phyloP scores from a whole-genome alignment of 768 basidiomycete genomes.

The Royoungia palumana region DNA sequence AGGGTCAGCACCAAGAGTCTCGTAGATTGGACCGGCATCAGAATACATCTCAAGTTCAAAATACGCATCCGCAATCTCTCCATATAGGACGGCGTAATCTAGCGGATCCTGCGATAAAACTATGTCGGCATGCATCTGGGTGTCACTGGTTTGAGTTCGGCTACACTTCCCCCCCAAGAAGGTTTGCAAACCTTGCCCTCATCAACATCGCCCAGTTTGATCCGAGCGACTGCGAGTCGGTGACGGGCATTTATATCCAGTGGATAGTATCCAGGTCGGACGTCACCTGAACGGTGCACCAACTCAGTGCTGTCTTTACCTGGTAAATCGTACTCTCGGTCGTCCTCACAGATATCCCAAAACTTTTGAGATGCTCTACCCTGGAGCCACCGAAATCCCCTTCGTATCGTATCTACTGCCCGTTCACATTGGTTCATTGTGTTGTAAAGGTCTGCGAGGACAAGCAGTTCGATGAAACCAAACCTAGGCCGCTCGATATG shows the following conservation, averaged over 20 bases:
- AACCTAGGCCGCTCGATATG: slow-evolving; percentile 6
- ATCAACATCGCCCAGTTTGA: slow-evolving; percentile 72
- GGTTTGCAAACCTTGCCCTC: slow-evolving; percentile 77
- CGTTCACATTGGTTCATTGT: slow-evolving; percentile 62
- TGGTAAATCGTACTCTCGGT: slow-evolving; percentile 73
- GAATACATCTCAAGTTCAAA: slow-evolving; percentile 65
- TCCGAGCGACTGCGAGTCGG: slow-evolving; percentile 75
- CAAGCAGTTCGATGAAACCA: slow-evolving; percentile 60
- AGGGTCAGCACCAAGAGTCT: slow-evolving; percentile 68
- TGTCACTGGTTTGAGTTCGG: not conserved
- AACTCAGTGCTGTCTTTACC: slow-evolving; percentile 49
- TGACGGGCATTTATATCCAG: slow-evolving; percentile 57
- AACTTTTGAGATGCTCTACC: slow-evolving; percentile 66
- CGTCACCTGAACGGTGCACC: slow-evolving; percentile 40
- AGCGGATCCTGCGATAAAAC: slow-evolving; percentile 68
- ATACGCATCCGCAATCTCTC: slow-evolving; percentile 82
- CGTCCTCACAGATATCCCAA: slow-evolving; percentile 83
- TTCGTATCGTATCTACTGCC: slow-evolving; percentile 65
- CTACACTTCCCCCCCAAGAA: not conserved
- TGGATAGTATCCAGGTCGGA: slow-evolving; percentile 48
- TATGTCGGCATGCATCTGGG: slow-evolving; percentile 70
- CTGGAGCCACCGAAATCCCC: slow-evolving; percentile 89
- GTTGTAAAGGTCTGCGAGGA: slow-evolving; percentile 83
- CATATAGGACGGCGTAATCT: slow-evolving; percentile 75
- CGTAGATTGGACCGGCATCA: slow-evolving; percentile 79